Percentiles rank a stretch among this genome's conserved stretches.
These are phyloP conservation scores for Paragyromitra xinjiangensis DNA, from an alignment of 495 filamentous ascomycete genomes.

Conservation along the genomic window DNA sequence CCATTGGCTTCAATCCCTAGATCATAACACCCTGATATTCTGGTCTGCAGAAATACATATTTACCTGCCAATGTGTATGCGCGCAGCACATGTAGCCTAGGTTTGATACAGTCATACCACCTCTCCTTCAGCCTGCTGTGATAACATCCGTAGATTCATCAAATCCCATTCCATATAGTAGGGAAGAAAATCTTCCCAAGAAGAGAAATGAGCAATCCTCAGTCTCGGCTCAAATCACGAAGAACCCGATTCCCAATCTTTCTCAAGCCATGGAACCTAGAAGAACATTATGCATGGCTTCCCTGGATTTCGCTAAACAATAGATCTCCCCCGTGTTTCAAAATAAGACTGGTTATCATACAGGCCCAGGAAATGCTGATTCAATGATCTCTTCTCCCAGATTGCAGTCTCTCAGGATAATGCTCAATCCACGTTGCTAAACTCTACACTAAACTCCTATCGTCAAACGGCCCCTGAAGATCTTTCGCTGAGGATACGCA, in stretches of 20 bases:
- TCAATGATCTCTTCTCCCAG: neutral
- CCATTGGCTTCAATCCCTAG: neutral
- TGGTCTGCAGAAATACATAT: neutral
- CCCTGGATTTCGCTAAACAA: neutral
- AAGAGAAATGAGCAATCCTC: neutral
- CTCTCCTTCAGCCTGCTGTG: neutral
- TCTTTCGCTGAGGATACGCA: neutral
- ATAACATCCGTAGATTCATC: neutral
- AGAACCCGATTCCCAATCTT: neutral
- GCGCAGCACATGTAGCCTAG: neutral
- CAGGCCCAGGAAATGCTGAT: neutral
- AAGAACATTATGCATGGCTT: neutral
- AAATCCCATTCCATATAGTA: neutral
- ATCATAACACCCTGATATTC: neutral
- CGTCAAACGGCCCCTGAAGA: constrained; percentile 1
- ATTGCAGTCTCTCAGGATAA: neutral
- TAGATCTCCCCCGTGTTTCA: neutral
- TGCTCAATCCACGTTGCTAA: neutral
- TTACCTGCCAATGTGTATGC: neutral
- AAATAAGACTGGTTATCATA: neutral
- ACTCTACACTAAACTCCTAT: neutral
- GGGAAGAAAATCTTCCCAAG: neutral
- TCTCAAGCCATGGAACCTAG: neutral
- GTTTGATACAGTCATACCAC: neutral
- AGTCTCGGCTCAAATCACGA: neutral